Base-by-base conservation (phyloP, 768 basidiomycete species). In the Tylopilus felleus region DNA sequence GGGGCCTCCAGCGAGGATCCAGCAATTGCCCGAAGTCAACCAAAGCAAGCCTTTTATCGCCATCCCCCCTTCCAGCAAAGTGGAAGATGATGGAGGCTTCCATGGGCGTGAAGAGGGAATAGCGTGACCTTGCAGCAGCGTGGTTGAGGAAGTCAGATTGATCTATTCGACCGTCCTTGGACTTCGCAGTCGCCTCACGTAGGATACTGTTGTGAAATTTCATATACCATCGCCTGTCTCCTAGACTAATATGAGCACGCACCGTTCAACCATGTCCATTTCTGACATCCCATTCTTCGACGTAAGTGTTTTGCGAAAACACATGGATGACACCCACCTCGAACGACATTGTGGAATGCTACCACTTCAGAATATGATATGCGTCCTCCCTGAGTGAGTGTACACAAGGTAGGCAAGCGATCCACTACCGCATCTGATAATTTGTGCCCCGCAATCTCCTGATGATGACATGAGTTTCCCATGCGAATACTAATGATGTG, bases 31-130 rank as follows among this genome's bases (percentile, higher is more conserved):
- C 92, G 71, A 99, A 99, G 70, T 99, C 97, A 41, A 90, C 72
- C 36, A 96, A 72, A 10, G 93, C 82, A 48, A 99, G 80, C 21
- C 93, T 81, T 63, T 86, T 83, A 44, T 75, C 75, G 4, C 76
- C 74, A 42, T 77, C 74, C 14, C 94, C 95, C 44, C 93, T 83
- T 13, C 90, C 86, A 25, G 94, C 94, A 74, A 98, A 98, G 71
- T 99, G 96, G 75, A 98, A 99, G 64, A 99, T 86, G 65, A 98
- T 97, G 49, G 88, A 83, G n/a, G 90, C 93, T 71, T 98, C 96
- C 91, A 98, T 96, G 5, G 96, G 96, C 1, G 93, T 95, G 71
- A 98, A 98, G 49, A 96, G 80, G 36, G 92, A 89, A 71, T 98
- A 98, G 35, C 96, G 88, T 61, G 95, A 92, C 60, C 78, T 87